Evolutionary conservation across 2,329 filamentous ascomycete genomes (phyloP), one percentile per base, ranked within the genome.

Genomic region (Penicillium freii): DNA sequence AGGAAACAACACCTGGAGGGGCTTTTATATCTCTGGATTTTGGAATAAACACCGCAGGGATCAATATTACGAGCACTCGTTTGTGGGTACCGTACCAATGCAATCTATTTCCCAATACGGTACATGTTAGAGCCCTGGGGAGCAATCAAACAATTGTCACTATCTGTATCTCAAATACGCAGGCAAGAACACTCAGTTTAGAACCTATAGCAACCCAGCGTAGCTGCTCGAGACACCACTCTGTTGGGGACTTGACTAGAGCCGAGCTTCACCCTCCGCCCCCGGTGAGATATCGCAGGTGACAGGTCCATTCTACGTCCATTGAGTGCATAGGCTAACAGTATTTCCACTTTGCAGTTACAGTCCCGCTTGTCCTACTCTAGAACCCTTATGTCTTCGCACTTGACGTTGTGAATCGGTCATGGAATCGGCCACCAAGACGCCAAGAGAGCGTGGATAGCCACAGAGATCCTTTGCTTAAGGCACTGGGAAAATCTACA

Each of bases 291-390:
- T 13, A 29, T 44, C 2, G 15, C 9, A 34, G 45, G 21, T n/a
- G 3, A 25, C 19, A n/a, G 9, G 1, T 5, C 13, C 5, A 1
- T 34, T n/a, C 5, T 3, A 13, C 34, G 7, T 23, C 1, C 0
- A 21, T 9, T 23, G 11, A 34, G 10, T 33, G 4, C 2, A 23
- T 9, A 3, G 3, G 13, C 19, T 33, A 34, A 11, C 19, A 10
- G n/a, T 17, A 25, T 15, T 17, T 34, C 2, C 15, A n/a, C 13
- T n/a, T 21, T 17, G 2, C 5, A 47, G 31, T 9, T n/a, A 34
- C 5, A 13, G 2, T 34, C 7, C 5, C 21, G 3, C 45, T 25
- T 8, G 5, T 21, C 27, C 27, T 21, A 31, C 11, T 7, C 27
- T 21, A 34, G 1, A 47, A 11, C 5, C n/a, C 19, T 17, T 1